Evolutionary conservation across 2,329 filamentous ascomycete species (phyloP), one percentile per base, ranked within the genome.

Genomic region (Talaromyces sp.): DNA sequence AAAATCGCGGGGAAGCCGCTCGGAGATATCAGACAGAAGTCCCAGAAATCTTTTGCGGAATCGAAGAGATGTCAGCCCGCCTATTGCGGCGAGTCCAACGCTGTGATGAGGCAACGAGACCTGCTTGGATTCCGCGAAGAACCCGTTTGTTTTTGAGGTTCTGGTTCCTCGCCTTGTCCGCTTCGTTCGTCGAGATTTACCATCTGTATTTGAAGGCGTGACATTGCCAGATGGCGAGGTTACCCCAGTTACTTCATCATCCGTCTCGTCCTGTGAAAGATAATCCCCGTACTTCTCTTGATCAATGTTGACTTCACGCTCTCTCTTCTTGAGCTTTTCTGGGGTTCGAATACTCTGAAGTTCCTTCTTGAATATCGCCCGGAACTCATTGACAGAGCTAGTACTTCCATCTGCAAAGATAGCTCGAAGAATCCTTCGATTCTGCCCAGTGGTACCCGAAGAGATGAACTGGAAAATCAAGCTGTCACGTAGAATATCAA

Each of bases 261-360:
- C 73, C 2, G 72, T 69, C 4, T 73, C 68, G 24, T 72, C 67
- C 9, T 68, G 52, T 16, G 67, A 65, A 27, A 75, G 53, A 54
- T 79, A 80, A 55, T 80, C 77, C 4, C 75, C 77, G 44, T 74
- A 80, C 54, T 74, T 56, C 20, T 75, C 74, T 49, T 73, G 63
- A 16, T 79, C 75, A 20, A 80, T 71, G 53, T 80, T 70, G 32
- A 80, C 74, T 24, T 72, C 70, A 1, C 65, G 66, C 33, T 72
- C 69, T 24, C 72, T 66, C 52, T 76, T 77, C 51, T 71, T 75
- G 14, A 57, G 40, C n/a, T 69, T 69, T 27, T 48, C 50, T 3
- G 49, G 6, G 20, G 61, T 57, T 24, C 61, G 60, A 4, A 56
- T 56, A n/a, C 65, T 65, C 54, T 72, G 75, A n/a, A 77, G 63